Conservation (phyloP, 345 rosid genomes). For the Citrus cavaleriei region DNA sequence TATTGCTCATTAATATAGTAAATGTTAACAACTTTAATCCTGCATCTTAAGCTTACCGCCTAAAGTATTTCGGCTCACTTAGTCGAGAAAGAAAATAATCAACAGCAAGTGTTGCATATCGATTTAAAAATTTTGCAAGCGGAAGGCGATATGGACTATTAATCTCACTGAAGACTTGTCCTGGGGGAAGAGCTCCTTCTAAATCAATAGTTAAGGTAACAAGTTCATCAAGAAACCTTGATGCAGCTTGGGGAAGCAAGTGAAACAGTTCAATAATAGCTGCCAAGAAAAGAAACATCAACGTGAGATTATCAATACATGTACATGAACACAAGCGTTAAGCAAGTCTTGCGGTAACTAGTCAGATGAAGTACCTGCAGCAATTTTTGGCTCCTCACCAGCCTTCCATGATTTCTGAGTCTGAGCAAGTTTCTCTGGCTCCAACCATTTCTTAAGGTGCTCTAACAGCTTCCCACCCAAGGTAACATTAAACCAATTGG, state of each 20-base stretch:
- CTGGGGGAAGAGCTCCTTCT: constrained; percentile 88
- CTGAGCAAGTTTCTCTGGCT: constrained; percentile 96
- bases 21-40: neutral
- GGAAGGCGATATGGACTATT: constrained; percentile 99
- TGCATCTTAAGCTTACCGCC: constrained; percentile 62
- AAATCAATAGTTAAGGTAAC: constrained; percentile 88
- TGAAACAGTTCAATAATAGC: constrained; percentile 99
- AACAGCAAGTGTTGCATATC: constrained; percentile 89
- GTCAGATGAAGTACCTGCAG: constrained; percentile 63
- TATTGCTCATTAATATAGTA: neutral
- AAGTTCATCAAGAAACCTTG: constrained; percentile 93
- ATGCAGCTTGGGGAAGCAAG: constrained; percentile 94
- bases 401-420: constrained; percentile 93
- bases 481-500: constrained; percentile 97
- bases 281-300: constrained; percentile 39
- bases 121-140: constrained; percentile 84
- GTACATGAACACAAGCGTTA: neutral
- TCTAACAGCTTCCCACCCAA: constrained; percentile 96
- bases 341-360: neutral
- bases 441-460: constrained; percentile 98
- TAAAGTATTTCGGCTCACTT: constrained; percentile 87
- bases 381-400: constrained; percentile 99
- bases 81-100: constrained; percentile 93
- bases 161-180: constrained; percentile 90
- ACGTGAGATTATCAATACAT: constrained; percentile 6